Base-by-base conservation (phyloP, 495 filamentous ascomycete genomes). In the Pseudevernia furfuracea region DNA sequence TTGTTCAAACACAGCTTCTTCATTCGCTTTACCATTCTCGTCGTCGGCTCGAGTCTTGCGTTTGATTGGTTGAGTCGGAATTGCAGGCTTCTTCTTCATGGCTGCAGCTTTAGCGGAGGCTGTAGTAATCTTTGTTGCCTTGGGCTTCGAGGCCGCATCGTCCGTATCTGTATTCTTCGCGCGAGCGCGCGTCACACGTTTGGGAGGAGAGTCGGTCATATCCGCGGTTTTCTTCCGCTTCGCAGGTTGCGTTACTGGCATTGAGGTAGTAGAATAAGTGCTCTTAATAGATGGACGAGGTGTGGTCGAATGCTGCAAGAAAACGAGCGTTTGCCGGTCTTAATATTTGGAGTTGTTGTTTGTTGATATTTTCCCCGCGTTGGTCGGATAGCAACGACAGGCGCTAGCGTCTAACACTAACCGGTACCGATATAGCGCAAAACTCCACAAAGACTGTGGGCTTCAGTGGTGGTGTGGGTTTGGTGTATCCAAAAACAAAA, bases 131-230 rank as follows among this genome's bases (percentile, higher is more conserved):
- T 67, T 67, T 11, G 65, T 67, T 4, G 44, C 49, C 19, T 65
- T 69, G 25, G 67, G 46, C 32, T 48, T 58, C 5, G 41, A 25
- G 17, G 55, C 52, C 39, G 32, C 52, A 41, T 66, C 48, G 23
- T 68, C 67, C 19, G 39, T 60, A 36, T 53, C 60, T 12, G 39
- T 60, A 41, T 53, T 64, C 55, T 71, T 71, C 59, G 83, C 81
- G 66, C 83, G 75, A 55, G 83, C 81, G 65, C 84, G 79, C 60
- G 84, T 86, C 63, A 84, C 78, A 60, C 84, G 81, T 70, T 85
- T 84, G 37, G 82, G 83, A 64, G 77, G 82, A 37, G 77, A 80
- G 70, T 78, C 78, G 64, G 78, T 75, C 69, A 71, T 70, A 15
- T 71, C 70, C n/a, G 60, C 58, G 12, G 66, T 69, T 49, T 70